Evolutionary conservation across 805 yeast genomes (phyloP).

Genomic region (Cyberlindnera mycetangii): DNA sequence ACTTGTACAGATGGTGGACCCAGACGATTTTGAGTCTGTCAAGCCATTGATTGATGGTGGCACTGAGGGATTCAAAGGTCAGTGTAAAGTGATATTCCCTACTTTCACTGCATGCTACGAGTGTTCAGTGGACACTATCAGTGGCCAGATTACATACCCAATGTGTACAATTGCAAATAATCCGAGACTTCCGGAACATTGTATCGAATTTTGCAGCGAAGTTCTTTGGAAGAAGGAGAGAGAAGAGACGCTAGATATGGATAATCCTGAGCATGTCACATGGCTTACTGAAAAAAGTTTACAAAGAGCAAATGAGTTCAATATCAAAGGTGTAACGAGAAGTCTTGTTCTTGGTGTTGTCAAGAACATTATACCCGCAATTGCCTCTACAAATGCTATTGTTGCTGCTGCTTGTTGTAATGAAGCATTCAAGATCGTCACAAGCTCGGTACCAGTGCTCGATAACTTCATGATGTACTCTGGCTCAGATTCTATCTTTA

Average conservation of each 20-base stretch:
- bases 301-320: conserved; percentile 58
- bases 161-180: conserved; percentile 93
- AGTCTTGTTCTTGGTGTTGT: conserved; percentile 80
- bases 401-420: conserved; percentile 87
- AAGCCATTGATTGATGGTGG: conserved; percentile 90
- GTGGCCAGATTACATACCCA: conserved; percentile 65
- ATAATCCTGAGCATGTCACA: conserved; percentile 60
- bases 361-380: conserved; percentile 89
- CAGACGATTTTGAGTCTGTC: conserved; percentile 42
- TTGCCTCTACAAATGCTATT: conserved; percentile 90
- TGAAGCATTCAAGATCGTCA: conserved; percentile 76
- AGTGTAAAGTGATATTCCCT: conserved; percentile 83
- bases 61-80: conserved; percentile 92
- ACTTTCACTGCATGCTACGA: conserved; percentile 88
- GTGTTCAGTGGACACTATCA: conserved; percentile 77
- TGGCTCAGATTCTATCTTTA: conserved; percentile 77
- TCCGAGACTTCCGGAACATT: conserved; percentile 92
- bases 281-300: conserved; percentile 57
- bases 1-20: conserved; percentile 60
- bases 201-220: conserved; percentile 85
- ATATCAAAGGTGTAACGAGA: conserved; percentile 69
- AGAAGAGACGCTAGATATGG: conserved; percentile 58
- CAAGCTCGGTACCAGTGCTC: conserved; percentile 63
- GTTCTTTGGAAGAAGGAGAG: conserved; percentile 64
- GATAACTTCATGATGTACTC: conserved; percentile 84